Base-by-base conservation (phyloP, 2,329 filamentous ascomycete species). In the Decorospora gaudefroyi region DNA sequence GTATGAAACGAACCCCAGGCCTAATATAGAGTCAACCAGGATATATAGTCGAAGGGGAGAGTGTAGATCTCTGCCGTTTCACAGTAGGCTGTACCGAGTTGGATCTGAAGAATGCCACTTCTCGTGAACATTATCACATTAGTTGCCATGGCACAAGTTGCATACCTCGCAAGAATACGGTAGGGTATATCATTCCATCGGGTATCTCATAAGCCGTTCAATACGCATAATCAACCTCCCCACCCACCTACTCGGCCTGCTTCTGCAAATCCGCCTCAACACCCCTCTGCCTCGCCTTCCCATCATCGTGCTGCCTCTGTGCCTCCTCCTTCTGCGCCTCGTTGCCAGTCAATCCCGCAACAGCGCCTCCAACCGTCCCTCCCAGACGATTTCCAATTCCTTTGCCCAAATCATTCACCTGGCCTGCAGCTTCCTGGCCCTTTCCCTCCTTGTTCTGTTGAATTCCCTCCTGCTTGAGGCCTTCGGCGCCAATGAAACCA, bases 231-330 rank as follows among this genome's bases (percentile, higher is more conserved):
- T 11, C 30, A 22, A 27, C 10, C 8, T 12, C 11, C 17, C 22
- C 6, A 22, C 29, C 1, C 19, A 18, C 34, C 45, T 62, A 57
- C 45, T 62, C 50, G 6, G 43, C 80, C 76, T 88, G 76, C 81
- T 89, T 91, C 71, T 86, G 74, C 43, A 95, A 78, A 64, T 95
- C 90, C 25, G 79, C 74, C 79, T 96, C 90, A 1, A 86, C 90
- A 35, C 90, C 87, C 13, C 90, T 81, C 79, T 95, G 87, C 64
- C 82, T 78, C 13, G 87, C 88, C 84, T 93, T 96, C 54, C 90
- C 91, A 54, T 82, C 74, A 61, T 93, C 90, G 64, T 93, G 90
- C 71, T 86, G 75, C 57, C 78, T 69, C 68, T 87, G 76, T 64
- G 83, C 87, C 67, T 83, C 81, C 33, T 76, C 69, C 76, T 91